Percentiles rank a stretch among this genome's conserved stretches.
phyloP scores from a whole-genome alignment of 192 early-diverging fungal species.

The Phycomyces blakesleeanus region DNA sequence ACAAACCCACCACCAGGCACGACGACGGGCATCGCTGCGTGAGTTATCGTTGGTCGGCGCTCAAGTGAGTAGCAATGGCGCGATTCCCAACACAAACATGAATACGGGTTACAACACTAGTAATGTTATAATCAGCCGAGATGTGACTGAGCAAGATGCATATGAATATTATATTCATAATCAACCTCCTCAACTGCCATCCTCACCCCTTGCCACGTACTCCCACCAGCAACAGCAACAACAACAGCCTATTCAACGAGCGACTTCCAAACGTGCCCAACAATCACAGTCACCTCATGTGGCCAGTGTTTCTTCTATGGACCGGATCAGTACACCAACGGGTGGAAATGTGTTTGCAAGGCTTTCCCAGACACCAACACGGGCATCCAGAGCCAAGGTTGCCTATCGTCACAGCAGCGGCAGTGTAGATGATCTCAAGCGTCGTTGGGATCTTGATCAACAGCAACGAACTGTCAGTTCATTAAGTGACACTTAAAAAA shows the following conservation, averaged over 20 bases:
- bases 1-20: conserved; percentile 2
- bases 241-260: neutral
- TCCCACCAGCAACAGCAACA: conserved; percentile 3
- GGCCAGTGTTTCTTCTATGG: neutral
- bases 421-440: conserved; percentile 32
- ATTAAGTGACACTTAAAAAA: conserved; percentile 2
- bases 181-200: neutral
- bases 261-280: neutral
- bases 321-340: conserved; percentile 18
- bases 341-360: conserved; percentile 31
- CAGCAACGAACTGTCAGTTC: conserved; percentile 19
- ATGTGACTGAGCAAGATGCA: neutral
- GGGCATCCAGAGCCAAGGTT: conserved; percentile 31
- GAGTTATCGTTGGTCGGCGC: conserved; percentile 25
- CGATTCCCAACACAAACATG: neutral
- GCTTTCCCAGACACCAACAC: conserved; percentile 30
- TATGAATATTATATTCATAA: neutral
- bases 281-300: conserved; percentile 2
- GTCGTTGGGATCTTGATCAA: conserved; percentile 22
- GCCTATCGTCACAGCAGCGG: conserved; percentile 31
- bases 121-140: conserved; percentile 1
- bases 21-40: conserved; percentile 29
- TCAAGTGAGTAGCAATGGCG: conserved; percentile 7
- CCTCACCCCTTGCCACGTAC: conserved; percentile 2
- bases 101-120: neutral